These are phyloP conservation scores for Buxus sempervirens DNA, from an alignment of 164 flowering plant genomes.

Conservation along the genomic window DNA sequence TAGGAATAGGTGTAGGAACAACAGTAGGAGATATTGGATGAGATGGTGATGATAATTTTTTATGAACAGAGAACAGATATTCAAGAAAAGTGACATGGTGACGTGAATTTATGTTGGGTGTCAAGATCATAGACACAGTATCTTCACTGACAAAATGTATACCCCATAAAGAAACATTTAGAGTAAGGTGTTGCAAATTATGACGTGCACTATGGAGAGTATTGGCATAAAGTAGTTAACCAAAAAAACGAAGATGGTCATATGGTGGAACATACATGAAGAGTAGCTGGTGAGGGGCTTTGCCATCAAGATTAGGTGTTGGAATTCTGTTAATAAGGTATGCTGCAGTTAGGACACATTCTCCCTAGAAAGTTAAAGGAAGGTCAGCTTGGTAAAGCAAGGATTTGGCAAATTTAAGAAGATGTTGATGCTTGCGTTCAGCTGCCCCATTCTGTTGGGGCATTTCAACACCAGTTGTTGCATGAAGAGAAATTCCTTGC, in stretches of 20 bases:
- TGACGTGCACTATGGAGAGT: not conserved
- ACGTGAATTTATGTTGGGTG: not conserved
- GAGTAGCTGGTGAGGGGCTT: not conserved
- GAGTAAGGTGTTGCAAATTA: not conserved
- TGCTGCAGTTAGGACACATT: slow-evolving; percentile 3
- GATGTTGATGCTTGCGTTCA: slow-evolving; percentile 5
- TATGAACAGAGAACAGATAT: not conserved
- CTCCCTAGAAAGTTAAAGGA: not conserved
- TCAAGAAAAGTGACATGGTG: not conserved
- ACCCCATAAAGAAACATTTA: slow-evolving; percentile 2
- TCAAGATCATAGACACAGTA: not conserved
- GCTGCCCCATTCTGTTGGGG: slow-evolving; percentile 13
- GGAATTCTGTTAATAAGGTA: slow-evolving; percentile 8
- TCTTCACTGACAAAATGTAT: not conserved
- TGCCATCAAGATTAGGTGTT: not conserved
- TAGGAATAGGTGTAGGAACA: too few relatives aligned
- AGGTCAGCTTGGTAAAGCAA: not conserved
- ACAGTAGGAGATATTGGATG: too few relatives aligned
- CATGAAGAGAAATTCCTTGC: slow-evolving; percentile 4
- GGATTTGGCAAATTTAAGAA: not conserved
- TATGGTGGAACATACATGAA: not conserved
- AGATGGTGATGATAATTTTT: not conserved
- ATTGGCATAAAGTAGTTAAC: not conserved
- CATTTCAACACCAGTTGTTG: not conserved
- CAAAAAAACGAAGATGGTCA: not conserved